Base-by-base conservation (phyloP, 345 rosid species). In the Triadica sebifera region DNA sequence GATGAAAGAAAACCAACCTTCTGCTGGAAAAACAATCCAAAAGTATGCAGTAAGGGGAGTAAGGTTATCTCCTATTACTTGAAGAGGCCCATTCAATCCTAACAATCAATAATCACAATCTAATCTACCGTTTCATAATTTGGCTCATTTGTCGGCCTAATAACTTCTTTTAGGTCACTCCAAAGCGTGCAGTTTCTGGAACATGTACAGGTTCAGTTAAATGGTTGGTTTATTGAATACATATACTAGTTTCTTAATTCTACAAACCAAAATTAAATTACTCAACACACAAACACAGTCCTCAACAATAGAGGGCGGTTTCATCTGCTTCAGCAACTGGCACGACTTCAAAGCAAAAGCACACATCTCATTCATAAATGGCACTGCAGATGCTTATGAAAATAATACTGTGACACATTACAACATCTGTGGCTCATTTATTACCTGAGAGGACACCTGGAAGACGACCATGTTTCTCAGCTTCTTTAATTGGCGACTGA, bases 381-480 rank as follows among this genome's bases (percentile, higher is more conserved):
- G n/a, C n/a, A n/a, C n/a, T n/a, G n/a, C n/a, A n/a, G n/a, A n/a
- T 43, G 47, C 10, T 43, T 10, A 6, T 5, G 10, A 10, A 43
- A 43, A 43, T 43, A 43, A 43, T 5, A 43, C 47, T 43, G 8
- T 3, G 8, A 43, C 10, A 43, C 47, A 43, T 43, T 6, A 43
- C 47, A 43, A 29, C 47, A 67, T 45, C 38, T 58, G 59, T 13
- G 15, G 63, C 29, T 19, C 6, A 49, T 45, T 63, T 22, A 72
- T 65, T 86, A 92, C 98, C 97, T 84, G 98, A 94, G 70, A 94
- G 81, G 70, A 94, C 87, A 22, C 97, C 98, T 4, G 98, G 97
- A 82, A 94, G 92, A n/a, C n/a, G n/a, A 77, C 98, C 98, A 43
- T 89, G 90, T 78, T 89, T 92, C 87, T 92, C 97, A 46, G 88